Evolutionary conservation across 2,329 filamentous ascomycete genomes (phyloP).

Genomic region (Exutisphaerella laricina): DNA sequence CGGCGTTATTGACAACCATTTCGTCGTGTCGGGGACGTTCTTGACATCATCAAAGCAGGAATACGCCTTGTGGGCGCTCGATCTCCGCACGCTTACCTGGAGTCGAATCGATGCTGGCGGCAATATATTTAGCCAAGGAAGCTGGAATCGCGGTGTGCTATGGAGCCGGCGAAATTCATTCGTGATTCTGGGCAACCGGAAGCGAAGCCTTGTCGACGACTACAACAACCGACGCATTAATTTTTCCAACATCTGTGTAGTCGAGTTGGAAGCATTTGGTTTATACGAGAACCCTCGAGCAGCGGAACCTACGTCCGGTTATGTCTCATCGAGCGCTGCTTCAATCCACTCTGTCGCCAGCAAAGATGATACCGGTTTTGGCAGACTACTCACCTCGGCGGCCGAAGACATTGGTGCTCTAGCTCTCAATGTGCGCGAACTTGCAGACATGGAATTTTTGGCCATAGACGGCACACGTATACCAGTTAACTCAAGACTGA

Average conservation of each 20-base stretch:
- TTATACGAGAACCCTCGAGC: constrained; percentile 93
- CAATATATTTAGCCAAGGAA: constrained; percentile 91
- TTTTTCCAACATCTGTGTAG: constrained; percentile 93
- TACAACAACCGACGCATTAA: constrained; percentile 98
- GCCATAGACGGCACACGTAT: constrained; percentile 87
- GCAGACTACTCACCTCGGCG: constrained; percentile 67
- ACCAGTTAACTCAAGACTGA: constrained; percentile 84
- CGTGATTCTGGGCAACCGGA: constrained; percentile 89
- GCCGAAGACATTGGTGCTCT: constrained; percentile 82
- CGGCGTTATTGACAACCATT: constrained; percentile 90
- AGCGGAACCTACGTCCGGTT: constrained; percentile 70
- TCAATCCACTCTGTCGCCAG: constrained; percentile 35
- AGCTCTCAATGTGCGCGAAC: constrained; percentile 71
- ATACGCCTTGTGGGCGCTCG: constrained; percentile 93
- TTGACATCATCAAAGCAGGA: constrained; percentile 97
- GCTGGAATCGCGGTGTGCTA: constrained; percentile 92
- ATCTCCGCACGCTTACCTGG: constrained; percentile 84
- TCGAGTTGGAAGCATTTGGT: constrained; percentile 94
- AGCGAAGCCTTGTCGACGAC: constrained; percentile 89
- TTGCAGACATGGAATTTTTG: constrained; percentile 94
- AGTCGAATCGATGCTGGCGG: constrained; percentile 92
- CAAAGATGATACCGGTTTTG: constrained; percentile 58
- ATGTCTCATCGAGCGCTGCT: constrained; percentile 71
- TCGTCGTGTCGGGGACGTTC: constrained; percentile 96
- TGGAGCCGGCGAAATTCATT: constrained; percentile 94